phyloP scores from a whole-genome alignment of 2,329 filamentous ascomycete species.

The Fusarium agapanthi region DNA sequence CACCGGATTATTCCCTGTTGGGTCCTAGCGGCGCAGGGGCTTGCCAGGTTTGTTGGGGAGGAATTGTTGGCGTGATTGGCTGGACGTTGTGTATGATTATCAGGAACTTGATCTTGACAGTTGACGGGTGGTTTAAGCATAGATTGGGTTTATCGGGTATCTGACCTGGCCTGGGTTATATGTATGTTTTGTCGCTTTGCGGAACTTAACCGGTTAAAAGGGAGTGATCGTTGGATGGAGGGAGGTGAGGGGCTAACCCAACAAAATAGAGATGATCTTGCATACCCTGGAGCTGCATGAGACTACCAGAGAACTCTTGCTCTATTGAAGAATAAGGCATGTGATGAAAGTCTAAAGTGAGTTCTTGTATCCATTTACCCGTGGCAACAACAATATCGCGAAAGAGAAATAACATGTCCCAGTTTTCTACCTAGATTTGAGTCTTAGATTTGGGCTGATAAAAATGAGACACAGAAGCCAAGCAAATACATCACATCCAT shows the following conservation, averaged over 20 bases:
- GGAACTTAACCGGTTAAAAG: not conserved
- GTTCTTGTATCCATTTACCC: not conserved
- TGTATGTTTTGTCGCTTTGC: not conserved
- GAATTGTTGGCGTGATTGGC: constrained; percentile 13
- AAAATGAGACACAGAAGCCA: not conserved
- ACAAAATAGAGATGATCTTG: not conserved
- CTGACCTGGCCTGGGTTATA: not conserved
- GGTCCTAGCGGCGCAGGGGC: constrained; percentile 12
- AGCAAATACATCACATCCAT: accelerated
- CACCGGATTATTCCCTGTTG: constrained; percentile 23
- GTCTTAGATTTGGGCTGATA: not conserved
- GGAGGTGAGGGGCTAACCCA: not conserved
- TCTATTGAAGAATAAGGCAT: not conserved
- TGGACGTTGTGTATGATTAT: not conserved
- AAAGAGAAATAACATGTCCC: accelerated
- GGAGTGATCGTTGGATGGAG: not conserved
- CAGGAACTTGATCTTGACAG: constrained; percentile 2
- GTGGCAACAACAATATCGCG: accelerated
- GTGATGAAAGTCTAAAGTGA: not conserved
- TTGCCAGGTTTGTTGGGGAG: constrained; percentile 10
- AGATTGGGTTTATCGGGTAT: not conserved
- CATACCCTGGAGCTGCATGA: not conserved
- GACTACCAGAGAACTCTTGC: accelerated
- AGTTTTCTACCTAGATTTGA: not conserved
- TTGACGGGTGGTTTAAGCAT: not conserved